These are phyloP conservation scores for Nakazawaea populi DNA, from an alignment of 805 yeast genomes.

Conservation along the genomic window DNA sequence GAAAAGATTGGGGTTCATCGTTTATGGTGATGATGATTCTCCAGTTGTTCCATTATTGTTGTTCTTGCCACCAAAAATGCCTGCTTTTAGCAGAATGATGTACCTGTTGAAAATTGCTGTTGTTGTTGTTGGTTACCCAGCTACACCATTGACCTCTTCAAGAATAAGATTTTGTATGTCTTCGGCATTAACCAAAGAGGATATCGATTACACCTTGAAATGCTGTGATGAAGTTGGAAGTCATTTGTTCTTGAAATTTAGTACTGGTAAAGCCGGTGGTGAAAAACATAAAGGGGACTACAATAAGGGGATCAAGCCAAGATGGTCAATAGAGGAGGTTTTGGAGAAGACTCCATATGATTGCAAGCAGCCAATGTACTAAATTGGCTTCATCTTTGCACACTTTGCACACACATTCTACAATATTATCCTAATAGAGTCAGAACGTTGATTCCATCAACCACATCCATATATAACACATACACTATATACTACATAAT, in stretches of 20 bases:
- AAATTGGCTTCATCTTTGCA: not conserved
- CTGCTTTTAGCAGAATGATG: constrained; percentile 81
- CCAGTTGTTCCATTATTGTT: constrained; percentile 90
- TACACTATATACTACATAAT: too few species aligned
- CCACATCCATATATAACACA: too few species aligned
- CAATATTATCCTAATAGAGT: not conserved
- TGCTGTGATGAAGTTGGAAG: constrained; percentile 78
- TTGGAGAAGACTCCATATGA: constrained; percentile 68
- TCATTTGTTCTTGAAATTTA: constrained; percentile 62
- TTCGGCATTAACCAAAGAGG: constrained; percentile 88
- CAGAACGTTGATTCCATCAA: not conserved
- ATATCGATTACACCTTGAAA: constrained; percentile 73
- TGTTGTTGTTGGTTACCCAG: constrained; percentile 97
- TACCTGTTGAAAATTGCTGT: constrained; percentile 80
- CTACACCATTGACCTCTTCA: constrained; percentile 85
- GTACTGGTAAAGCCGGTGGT: constrained; percentile 72
- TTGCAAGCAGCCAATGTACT: constrained; percentile 24
- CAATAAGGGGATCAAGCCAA: constrained; percentile 49
- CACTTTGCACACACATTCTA: not conserved
- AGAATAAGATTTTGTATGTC: constrained; percentile 93
- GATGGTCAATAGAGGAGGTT: constrained; percentile 78
- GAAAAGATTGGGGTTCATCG: constrained; percentile 88
- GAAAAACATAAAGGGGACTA: constrained; percentile 47
- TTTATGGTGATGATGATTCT: constrained; percentile 91
- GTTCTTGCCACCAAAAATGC: constrained; percentile 92